Evolutionary conservation across 495 filamentous ascomycete species (phyloP).

Genomic region (Durotheca rogersii): DNA sequence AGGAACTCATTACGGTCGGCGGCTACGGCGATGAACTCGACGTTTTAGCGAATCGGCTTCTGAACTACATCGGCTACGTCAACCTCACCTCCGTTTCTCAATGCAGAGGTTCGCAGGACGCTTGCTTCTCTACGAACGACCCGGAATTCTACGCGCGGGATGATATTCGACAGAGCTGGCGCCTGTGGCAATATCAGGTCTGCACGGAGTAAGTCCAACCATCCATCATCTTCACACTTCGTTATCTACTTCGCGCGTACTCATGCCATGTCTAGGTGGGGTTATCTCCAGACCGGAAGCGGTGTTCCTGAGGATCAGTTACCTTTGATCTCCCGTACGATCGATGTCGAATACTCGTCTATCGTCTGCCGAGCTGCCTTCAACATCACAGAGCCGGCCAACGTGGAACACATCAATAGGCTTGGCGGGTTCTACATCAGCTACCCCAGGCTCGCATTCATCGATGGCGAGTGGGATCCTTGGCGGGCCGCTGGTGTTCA

Average conservation of each 20-base stretch:
- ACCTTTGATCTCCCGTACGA: conserved; percentile 64
- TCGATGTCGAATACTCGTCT: conserved; percentile 56
- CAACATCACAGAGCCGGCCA: conserved; percentile 58
- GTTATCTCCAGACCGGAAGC: conserved; percentile 67
- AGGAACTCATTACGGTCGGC: conserved; percentile 51
- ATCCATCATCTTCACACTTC: neutral
- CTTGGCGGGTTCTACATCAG: conserved; percentile 67
- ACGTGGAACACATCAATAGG: conserved; percentile 62
- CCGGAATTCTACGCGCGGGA: conserved; percentile 51
- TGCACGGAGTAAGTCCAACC: conserved; percentile 49
- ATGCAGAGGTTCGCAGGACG: conserved; percentile 47
- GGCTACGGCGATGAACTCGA: conserved; percentile 56
- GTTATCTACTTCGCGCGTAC: conserved; percentile 1
- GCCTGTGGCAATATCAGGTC: conserved; percentile 61
- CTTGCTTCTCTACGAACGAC: conserved; percentile 57
- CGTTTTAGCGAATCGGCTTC: conserved; percentile 53
- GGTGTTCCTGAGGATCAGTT: conserved; percentile 57
- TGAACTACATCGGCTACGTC: conserved; percentile 68
- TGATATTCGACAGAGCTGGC: conserved; percentile 51
- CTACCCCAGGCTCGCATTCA: conserved; percentile 63
- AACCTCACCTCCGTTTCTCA: conserved; percentile 45
- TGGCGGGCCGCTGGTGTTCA: conserved; percentile 69
- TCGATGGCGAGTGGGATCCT: conserved; percentile 69
- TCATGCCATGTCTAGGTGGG: conserved; percentile 57
- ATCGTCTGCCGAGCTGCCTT: conserved; percentile 60